Conservation (phyloP, 2,329 filamentous ascomycete species). For the Trichoderma sp. region DNA sequence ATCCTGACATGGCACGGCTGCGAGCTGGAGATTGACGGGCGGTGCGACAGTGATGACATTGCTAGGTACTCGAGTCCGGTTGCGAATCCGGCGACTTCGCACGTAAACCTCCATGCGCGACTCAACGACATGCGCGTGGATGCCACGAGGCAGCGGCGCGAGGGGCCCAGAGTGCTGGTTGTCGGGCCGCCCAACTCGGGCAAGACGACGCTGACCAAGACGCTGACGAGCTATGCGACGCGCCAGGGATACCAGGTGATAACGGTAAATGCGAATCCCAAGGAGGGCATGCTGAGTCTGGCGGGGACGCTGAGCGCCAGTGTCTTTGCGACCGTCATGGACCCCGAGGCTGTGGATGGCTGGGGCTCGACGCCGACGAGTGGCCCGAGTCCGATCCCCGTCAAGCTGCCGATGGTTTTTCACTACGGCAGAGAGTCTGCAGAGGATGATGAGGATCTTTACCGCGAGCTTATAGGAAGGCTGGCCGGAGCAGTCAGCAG, state of each 20-base stretch:
- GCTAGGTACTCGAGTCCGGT: conserved; percentile 65
- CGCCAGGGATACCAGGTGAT: conserved; percentile 71
- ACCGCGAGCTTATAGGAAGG: conserved; percentile 69
- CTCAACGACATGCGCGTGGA: conserved; percentile 69
- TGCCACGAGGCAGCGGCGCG: conserved; percentile 44
- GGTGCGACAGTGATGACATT: conserved; percentile 50
- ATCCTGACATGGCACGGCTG: conserved; percentile 93
- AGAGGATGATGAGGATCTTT: conserved; percentile 69
- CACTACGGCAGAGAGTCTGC: conserved; percentile 75
- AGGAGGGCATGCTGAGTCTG: conserved; percentile 72
- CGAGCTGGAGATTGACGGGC: conserved; percentile 70
- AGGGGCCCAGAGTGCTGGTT: conserved; percentile 80
- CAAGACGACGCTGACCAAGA: conserved; percentile 78
- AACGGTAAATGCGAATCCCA: conserved; percentile 80
- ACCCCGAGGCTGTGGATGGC: conserved; percentile 72
- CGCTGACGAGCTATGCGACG: conserved; percentile 74
- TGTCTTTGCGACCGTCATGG: conserved; percentile 83
- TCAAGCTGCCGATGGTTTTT: conserved; percentile 89
- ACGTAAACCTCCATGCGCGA: conserved; percentile 84
- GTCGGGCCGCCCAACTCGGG: conserved; percentile 75
- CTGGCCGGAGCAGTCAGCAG: conserved; percentile 76
- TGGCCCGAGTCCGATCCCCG: conserved; percentile 80
- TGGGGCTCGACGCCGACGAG: conserved; percentile 91
- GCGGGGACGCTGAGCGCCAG: conserved; percentile 81
- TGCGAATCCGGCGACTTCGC: conserved; percentile 76